Evolutionary conservation across 345 rosid genomes (phyloP).

Genomic region (Durio zibethinus): DNA sequence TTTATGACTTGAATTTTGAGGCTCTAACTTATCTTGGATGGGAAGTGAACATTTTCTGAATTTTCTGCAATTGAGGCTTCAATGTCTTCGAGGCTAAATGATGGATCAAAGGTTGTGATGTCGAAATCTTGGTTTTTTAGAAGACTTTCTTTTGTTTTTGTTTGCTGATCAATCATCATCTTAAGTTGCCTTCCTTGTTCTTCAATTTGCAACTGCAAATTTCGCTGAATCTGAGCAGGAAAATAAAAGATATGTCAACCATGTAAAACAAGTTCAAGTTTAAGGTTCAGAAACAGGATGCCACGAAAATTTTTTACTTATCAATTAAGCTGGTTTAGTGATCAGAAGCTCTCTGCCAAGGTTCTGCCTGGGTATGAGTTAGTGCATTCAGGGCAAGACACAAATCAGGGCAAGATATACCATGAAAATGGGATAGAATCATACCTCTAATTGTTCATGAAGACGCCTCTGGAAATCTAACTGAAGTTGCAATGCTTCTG

Average conservation of each 20-base stretch:
- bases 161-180: constrained; percentile 82
- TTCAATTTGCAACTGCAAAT: constrained; percentile 73
- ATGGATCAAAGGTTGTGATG: constrained; percentile 16
- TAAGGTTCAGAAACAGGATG: background rate
- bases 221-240: constrained; percentile 61
- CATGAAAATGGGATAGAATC: background rate
- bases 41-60: constrained; percentile 41
- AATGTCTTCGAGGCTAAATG: constrained; percentile 36
- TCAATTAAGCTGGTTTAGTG: too few relatives aligned
- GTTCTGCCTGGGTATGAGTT: background rate
- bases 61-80: constrained; percentile 44
- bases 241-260: background rate
- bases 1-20: background rate
- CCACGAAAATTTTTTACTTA: background rate
- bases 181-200: constrained; percentile 80
- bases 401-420: background rate
- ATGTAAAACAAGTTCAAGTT: background rate
- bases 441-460: constrained; percentile 92
- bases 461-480: constrained; percentile 87
- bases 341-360: background rate
- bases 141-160: constrained; percentile 40
- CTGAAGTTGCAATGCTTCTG: constrained; percentile 78
- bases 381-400: background rate
- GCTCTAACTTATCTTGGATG: constrained; percentile 60
- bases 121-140: constrained; percentile 31